These are phyloP conservation scores for Cyberlindnera euphorbiae DNA, from an alignment of 805 yeast genomes.

Conservation along the genomic window DNA sequence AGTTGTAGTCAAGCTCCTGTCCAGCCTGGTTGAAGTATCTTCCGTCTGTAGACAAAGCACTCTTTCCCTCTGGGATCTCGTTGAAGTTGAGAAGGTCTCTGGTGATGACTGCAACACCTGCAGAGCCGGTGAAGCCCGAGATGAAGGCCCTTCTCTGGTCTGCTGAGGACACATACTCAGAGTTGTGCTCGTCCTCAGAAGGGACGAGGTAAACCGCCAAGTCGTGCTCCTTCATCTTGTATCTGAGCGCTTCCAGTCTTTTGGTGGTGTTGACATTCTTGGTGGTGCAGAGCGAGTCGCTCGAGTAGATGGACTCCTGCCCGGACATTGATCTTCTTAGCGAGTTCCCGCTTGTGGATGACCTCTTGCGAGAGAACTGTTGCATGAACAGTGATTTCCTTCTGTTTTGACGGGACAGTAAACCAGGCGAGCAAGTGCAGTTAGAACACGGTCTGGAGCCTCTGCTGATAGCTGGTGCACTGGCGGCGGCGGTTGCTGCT, in stretches of 20 bases:
- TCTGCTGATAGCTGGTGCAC: constrained; percentile 16
- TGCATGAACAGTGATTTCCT: constrained; percentile 51
- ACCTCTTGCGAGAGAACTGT: constrained; percentile 31
- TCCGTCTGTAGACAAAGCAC: constrained; percentile 89
- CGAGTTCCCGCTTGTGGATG: constrained; percentile 16
- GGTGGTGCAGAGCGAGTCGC: constrained; percentile 33
- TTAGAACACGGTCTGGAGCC: constrained; percentile 55
- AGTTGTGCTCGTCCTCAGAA: constrained; percentile 90
- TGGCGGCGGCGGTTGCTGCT: neutral
- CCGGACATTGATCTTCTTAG: constrained; percentile 26
- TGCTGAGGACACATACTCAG: constrained; percentile 78
- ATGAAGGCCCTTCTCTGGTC: constrained; percentile 83
- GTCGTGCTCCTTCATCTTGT: constrained; percentile 55
- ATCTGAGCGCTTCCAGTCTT: constrained; percentile 57
- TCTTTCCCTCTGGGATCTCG: constrained; percentile 50
- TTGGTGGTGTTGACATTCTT: constrained; percentile 50
- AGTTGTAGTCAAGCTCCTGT: constrained; percentile 70
- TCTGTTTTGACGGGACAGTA: constrained; percentile 61
- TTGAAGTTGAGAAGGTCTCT: constrained; percentile 37
- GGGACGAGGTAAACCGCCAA: constrained; percentile 75
- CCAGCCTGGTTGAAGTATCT: constrained; percentile 90
- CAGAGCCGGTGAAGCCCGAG: constrained; percentile 88
- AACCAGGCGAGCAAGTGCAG: constrained; percentile 84
- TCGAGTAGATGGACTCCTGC: constrained; percentile 32
- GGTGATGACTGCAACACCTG: constrained; percentile 88